These are phyloP conservation scores for Starmera pachycereana DNA, from an alignment of 805 yeast species.

Conservation along the genomic window DNA sequence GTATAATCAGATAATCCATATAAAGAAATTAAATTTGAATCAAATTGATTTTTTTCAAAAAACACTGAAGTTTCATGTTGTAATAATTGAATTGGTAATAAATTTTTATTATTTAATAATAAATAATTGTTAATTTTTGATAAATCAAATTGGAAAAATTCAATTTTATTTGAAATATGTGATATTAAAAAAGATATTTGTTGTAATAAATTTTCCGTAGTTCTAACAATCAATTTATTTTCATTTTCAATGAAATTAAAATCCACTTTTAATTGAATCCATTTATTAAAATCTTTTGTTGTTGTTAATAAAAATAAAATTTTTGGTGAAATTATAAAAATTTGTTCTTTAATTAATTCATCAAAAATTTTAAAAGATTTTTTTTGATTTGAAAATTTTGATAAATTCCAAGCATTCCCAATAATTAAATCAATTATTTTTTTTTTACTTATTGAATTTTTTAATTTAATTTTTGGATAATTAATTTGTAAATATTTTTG, in stretches of 20 bases:
- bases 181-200: too few species aligned
- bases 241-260: constrained; percentile 13
- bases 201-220: constrained; percentile 5
- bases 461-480: constrained; percentile 2
- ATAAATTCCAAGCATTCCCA: constrained; percentile 9
- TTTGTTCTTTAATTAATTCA: constrained; percentile 2
- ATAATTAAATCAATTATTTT: constrained; percentile 4
- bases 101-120: too few species aligned
- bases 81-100: too few species aligned
- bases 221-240: constrained; percentile 12
- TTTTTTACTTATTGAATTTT: constrained; percentile 3
- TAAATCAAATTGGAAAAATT: too few species aligned
- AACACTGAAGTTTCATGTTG: too few species aligned
- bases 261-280: constrained; percentile 17
- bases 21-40: too few species aligned
- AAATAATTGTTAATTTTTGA: too few species aligned
- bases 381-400: constrained; percentile 4
- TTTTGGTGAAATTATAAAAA: constrained; percentile 3
- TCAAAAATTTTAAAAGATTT: constrained; percentile 8
- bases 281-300: constrained; percentile 7
- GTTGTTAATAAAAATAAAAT: too few species aligned
- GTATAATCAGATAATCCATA: too few species aligned
- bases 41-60: too few species aligned
- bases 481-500: constrained; percentile 4
- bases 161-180: too few species aligned